Conservation (phyloP, 768 basidiomycete genomes). For the Hypholoma sublateritium region DNA sequence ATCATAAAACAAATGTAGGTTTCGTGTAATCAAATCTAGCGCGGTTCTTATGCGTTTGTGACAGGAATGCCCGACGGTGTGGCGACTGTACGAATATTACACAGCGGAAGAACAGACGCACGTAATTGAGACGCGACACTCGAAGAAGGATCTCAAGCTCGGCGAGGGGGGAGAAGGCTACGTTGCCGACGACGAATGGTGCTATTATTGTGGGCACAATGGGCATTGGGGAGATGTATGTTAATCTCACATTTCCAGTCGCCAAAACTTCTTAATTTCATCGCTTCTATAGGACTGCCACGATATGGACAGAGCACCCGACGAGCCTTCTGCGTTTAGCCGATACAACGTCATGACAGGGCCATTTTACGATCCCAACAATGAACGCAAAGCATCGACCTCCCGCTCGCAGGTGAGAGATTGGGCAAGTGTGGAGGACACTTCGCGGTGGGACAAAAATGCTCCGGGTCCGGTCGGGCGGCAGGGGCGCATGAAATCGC, state of each 20-base stretch:
- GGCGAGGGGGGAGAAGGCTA: slow-evolving; percentile 81
- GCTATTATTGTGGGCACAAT: slow-evolving; percentile 72
- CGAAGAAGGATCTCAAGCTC: slow-evolving; percentile 47
- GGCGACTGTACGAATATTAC: slow-evolving; percentile 79
- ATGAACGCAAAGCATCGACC: slow-evolving; percentile 26
- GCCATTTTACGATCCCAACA: slow-evolving; percentile 57
- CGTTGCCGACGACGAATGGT: slow-evolving; percentile 74
- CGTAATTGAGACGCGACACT: slow-evolving; percentile 45
- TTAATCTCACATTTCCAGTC: slow-evolving; percentile 7
- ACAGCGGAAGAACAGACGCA: slow-evolving; percentile 47
- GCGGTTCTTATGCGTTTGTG: background rate
- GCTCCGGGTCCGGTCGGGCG: slow-evolving; percentile 64
- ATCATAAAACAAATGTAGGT: slow-evolving; percentile 64
- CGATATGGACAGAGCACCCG: slow-evolving; percentile 37
- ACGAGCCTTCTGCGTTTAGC: slow-evolving; percentile 70
- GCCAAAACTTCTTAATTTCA: background rate
- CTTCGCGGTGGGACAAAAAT: slow-evolving; percentile 44
- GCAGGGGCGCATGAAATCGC: slow-evolving; percentile 61
- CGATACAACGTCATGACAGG: slow-evolving; percentile 57
- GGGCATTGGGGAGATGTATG: slow-evolving; percentile 84
- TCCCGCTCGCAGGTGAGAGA: slow-evolving; percentile 38
- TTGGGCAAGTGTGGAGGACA: slow-evolving; percentile 38
- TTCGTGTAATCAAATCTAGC: background rate
- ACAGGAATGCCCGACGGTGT: slow-evolving; percentile 82
- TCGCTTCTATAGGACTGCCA: slow-evolving; percentile 55